Percentiles rank a stretch among this genome's conserved stretches.
Conservation (phyloP, 2,329 filamentous ascomycete species). For the Stemphylium beticola region DNA sequence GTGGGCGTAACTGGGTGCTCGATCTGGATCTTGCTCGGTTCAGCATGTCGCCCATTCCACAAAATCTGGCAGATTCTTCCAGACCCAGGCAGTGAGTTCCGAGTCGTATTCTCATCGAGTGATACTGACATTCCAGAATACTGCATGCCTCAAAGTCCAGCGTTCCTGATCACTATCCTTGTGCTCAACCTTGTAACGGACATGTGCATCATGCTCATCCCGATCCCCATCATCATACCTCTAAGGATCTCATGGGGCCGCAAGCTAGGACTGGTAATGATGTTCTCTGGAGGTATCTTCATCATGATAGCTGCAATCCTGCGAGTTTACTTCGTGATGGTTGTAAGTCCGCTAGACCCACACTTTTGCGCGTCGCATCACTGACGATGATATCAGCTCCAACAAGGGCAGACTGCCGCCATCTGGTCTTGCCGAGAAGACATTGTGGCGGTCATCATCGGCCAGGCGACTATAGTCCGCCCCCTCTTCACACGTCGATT, state of each 20-base stretch:
- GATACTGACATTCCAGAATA: constrained; percentile 7
- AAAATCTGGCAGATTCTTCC: constrained; percentile 48
- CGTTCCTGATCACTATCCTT: constrained; percentile 43
- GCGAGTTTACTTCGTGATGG: constrained; percentile 37
- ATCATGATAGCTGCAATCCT: constrained; percentile 41
- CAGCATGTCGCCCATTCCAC: constrained; percentile 45
- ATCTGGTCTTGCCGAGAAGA: constrained; percentile 52
- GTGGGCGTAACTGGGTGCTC: constrained; percentile 32
- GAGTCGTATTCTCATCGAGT: neutral
- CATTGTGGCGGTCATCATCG: constrained; percentile 48
- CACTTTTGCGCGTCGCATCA: neutral
- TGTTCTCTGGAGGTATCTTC: constrained; percentile 46
- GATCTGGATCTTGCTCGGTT: constrained; percentile 27
- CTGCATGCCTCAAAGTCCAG: constrained; percentile 43
- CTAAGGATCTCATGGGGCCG: constrained; percentile 38
- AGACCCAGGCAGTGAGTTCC: constrained; percentile 46
- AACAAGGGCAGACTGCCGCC: constrained; percentile 29
- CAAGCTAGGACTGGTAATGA: constrained; percentile 38
- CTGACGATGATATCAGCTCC: constrained; percentile 3
- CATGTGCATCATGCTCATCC: constrained; percentile 46
- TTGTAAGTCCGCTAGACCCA: constrained; percentile 21
- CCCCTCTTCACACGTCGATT: constrained; percentile 29
- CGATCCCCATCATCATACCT: constrained; percentile 42
- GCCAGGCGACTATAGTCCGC: constrained; percentile 47
- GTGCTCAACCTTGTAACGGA: constrained; percentile 46